phyloP scores from a whole-genome alignment of 2,329 filamentous ascomycete genomes.

The Hypomyces perniciosus region DNA sequence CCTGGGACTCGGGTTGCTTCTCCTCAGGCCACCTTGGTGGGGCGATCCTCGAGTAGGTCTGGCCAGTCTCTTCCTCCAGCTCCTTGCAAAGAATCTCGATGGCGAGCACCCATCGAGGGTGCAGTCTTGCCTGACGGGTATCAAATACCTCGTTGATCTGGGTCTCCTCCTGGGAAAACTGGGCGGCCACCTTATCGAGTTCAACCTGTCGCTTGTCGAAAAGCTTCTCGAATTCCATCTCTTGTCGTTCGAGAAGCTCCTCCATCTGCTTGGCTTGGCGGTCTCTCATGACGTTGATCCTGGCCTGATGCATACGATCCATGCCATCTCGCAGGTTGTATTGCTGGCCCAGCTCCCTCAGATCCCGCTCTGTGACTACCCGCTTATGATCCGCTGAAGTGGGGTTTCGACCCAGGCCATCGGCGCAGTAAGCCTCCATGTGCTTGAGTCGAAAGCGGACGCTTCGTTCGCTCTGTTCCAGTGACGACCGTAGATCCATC shows the following conservation, averaged over 20 bases:
- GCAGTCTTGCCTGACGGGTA: slow-evolving; percentile 38
- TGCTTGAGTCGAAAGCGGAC: slow-evolving; percentile 54
- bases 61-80: slow-evolving; percentile 39
- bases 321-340: slow-evolving; percentile 56
- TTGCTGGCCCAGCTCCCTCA: slow-evolving; percentile 54
- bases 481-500: slow-evolving; percentile 48
- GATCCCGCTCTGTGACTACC: slow-evolving; percentile 53
- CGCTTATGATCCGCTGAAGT: slow-evolving; percentile 38
- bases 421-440: slow-evolving; percentile 58
- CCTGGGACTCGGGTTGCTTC: neutral
- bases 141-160: slow-evolving; percentile 39
- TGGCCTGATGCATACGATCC: slow-evolving; percentile 51
- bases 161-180: slow-evolving; percentile 46
- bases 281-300: slow-evolving; percentile 61
- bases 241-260: slow-evolving; percentile 50
- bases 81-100: slow-evolving; percentile 49
- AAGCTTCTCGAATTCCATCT: slow-evolving; percentile 44
- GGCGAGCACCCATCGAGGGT: slow-evolving; percentile 46
- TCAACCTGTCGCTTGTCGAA: slow-evolving; percentile 41
- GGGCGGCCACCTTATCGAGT: slow-evolving; percentile 40
- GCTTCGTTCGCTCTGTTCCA: slow-evolving; percentile 53
- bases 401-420: slow-evolving; percentile 41
- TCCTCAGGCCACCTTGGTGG: slow-evolving; percentile 28
- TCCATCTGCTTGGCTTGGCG: slow-evolving; percentile 57
- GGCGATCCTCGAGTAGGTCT: slow-evolving; percentile 35